Base-by-base conservation (phyloP, 1,284 basidiomycete genomes). In the Grifola frondosa region DNA sequence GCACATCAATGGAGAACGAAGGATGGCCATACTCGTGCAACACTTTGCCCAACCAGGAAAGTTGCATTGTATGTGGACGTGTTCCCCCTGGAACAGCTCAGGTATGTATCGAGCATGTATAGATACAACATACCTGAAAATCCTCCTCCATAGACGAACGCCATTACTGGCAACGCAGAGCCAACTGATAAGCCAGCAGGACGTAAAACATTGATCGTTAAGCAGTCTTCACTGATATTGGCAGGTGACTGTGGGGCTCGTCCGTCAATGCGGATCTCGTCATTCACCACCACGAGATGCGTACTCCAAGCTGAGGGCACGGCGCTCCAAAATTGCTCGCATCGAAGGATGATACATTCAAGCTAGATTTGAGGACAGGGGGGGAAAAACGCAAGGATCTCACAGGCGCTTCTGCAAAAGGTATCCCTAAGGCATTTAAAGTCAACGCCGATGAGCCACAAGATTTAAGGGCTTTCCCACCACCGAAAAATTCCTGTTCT, bases 191-290 rank as follows among this genome's bases (percentile, higher is more conserved):
- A 44, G 4, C 62, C 65, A 0, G 68, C 54, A 5, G 74, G 74
- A 5, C 74, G 64, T 40, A 69, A 67, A 10, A 78, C 53, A 39
- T 76, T 77, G 40, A 78, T 60, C 2, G 67, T 71, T 23, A 78
- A 56, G 49, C 75, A 77, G 47, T 78, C 72, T 54, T 77, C 75
- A 5, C 69, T 51, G n/a, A 50, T 49, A 17, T 38, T 29, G n/a
- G n/a, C n/a, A n/a, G n/a, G n/a, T n/a, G n/a, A n/a, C n/a, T n/a
- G n/a, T n/a, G n/a, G n/a, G n/a, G n/a, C n/a, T n/a, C n/a, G n/a
- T n/a, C n/a, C n/a, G n/a, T n/a, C n/a, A n/a, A n/a, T n/a, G n/a
- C n/a, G n/a, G n/a, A n/a, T n/a, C n/a, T n/a, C n/a, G n/a, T n/a
- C n/a, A 13, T 8, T 19, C 29, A 37, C 22, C 16, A 15, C 6